Conservation (phyloP, 805 yeast genomes). For the Brettanomyces nanus region DNA sequence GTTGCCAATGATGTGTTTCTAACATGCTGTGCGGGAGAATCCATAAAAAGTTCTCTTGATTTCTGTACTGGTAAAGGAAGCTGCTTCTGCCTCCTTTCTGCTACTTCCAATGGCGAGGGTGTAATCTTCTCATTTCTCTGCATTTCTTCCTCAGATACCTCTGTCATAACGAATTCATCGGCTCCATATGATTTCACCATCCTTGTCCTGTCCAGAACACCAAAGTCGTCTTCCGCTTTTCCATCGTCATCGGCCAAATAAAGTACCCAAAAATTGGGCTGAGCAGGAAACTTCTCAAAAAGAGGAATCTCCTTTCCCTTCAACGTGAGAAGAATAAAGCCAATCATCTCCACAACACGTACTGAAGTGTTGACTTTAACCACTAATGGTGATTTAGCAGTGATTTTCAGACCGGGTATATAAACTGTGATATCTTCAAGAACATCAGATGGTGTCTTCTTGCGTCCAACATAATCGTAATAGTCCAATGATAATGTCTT, state of each 20-base stretch:
- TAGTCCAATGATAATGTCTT: slow-evolving; percentile 37
- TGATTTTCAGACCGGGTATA: slow-evolving; percentile 13
- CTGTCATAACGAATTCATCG: slow-evolving; percentile 73
- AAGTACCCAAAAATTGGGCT: slow-evolving; percentile 68
- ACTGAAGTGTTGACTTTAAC: slow-evolving; percentile 28
- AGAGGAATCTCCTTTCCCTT: slow-evolving; percentile 8
- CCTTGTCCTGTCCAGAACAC: slow-evolving; percentile 68
- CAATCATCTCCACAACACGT: slow-evolving; percentile 47
- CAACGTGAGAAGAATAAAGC: slow-evolving; percentile 33
- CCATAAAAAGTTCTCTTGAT: background rate
- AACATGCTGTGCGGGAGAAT: background rate
- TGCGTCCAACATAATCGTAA: slow-evolving; percentile 19
- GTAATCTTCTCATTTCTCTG: slow-evolving; percentile 41
- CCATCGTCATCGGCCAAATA: slow-evolving; percentile 90
- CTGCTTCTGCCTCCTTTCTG: background rate
- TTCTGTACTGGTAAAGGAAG: background rate
- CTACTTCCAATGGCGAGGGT: slow-evolving; percentile 34
- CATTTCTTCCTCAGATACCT: slow-evolving; percentile 42
- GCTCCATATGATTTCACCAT: slow-evolving; percentile 63
- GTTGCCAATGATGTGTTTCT: slow-evolving; percentile 10
- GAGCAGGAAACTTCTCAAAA: slow-evolving; percentile 21
- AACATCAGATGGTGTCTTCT: slow-evolving; percentile 7
- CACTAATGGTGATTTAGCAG: slow-evolving; percentile 8
- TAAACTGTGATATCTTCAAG: slow-evolving; percentile 11
- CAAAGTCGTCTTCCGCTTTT: slow-evolving; percentile 88